A percentile compares a stretch with the other conserved stretches of the same genome.
Conservation (phyloP, 2,329 filamentous ascomycete species). For the Grosmannia serpens region DNA sequence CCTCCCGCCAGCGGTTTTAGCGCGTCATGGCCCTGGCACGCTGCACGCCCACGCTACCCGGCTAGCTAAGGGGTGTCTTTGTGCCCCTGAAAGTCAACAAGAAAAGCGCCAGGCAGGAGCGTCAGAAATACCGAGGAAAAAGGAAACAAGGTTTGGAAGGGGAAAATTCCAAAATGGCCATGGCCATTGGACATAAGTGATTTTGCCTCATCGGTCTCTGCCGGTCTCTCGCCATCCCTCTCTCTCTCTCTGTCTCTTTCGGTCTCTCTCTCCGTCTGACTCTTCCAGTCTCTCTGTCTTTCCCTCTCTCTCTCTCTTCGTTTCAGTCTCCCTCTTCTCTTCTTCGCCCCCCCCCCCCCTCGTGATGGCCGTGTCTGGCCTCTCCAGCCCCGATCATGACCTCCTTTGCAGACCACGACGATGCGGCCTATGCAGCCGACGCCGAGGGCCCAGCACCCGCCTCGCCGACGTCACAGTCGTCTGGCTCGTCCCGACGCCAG, state of each 20-base stretch:
- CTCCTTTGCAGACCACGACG: conserved; percentile 12
- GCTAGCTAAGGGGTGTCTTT: neutral
- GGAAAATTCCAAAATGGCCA: neutral
- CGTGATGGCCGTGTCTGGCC: neutral
- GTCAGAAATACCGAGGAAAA: neutral
- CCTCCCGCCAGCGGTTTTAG: neutral
- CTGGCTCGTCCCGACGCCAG: conserved; percentile 7
- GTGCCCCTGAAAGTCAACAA: conserved; percentile 11
- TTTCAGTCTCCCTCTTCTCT: too few relatives aligned
- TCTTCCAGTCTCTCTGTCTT: neutral
- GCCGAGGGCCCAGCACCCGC: conserved; percentile 8
- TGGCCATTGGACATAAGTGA: neutral
- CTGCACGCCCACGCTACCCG: neutral
- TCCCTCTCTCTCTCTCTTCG: neutral
- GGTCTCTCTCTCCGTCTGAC: too few relatives aligned
- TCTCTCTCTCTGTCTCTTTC: neutral
- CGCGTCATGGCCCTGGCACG: conserved; percentile 1
- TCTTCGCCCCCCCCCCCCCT: neutral
- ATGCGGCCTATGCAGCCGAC: conserved; percentile 15
- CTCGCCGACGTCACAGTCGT: conserved; percentile 1
- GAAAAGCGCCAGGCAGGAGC: neutral
- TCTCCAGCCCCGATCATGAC: conserved; percentile 4
- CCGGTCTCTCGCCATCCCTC: too few relatives aligned
- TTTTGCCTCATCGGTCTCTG: too few relatives aligned
- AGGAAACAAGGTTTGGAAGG: neutral